Base-by-base conservation (phyloP, 2,329 filamentous ascomycete species). In the Colletotrichum siamense region DNA sequence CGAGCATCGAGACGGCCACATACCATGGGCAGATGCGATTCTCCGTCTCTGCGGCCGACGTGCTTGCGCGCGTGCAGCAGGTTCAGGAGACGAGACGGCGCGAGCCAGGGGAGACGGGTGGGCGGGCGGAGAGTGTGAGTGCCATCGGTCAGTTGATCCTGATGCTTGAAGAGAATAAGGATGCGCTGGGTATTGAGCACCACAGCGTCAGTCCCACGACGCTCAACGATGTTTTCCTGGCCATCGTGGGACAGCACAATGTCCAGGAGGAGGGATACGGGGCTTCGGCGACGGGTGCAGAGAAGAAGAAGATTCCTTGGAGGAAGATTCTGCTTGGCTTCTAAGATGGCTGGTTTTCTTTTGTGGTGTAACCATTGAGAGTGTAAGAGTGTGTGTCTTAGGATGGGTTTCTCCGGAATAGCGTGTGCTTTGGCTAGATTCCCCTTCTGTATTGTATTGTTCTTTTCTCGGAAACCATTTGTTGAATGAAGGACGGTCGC, bases 181-280 rank as follows among this genome's bases (percentile, higher is more conserved):
- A 92, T 16, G 84, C 85, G 6, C 84, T 98, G 28, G 94, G 94
- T 0, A 89, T 98, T 65, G 94, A 95, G 82, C 95, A 98, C 83
- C 98, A 96, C 84, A 95, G 94, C 64, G 95, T 98, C 79, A 94
- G 92, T 75, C 95, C 95, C 24, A 96, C 95, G n/a, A 98, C 95
- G 18, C 86, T 98, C 49, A 96, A 98, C 82, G 95, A 98, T 84
- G 95, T 98, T 0, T 98, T 98, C 84, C 85, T 98, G 83, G 91
- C 90, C 26, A 97, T 98, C 82, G 95, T 98, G 0, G 93, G 93
- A 2, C 91, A 92, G 83, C 94, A 98, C 82, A 92, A 96, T 82
- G 91, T 96, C 8, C 88, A 93, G 78, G 95, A 98, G 83, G 96
- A 96, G 85, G 90, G 91, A 18, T 90, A 90, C 68, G 30, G 28